Conservation (phyloP, 768 basidiomycete species). For the Russula emetica region DNA sequence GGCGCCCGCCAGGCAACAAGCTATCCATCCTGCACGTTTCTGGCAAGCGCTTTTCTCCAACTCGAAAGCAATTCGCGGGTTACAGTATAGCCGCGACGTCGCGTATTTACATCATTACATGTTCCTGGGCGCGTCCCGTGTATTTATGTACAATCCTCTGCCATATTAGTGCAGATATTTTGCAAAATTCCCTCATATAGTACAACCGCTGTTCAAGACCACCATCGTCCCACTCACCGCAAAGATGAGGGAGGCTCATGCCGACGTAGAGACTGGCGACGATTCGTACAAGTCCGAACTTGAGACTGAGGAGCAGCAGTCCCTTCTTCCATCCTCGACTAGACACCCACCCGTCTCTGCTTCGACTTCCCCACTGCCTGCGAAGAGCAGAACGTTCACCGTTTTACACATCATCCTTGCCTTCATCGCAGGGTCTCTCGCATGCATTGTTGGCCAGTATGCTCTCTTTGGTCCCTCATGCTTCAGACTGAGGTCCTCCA, state of each 20-base stretch:
- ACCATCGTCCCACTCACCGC: neutral
- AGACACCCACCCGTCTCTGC: slow-evolving; percentile 34
- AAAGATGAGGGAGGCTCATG: slow-evolving; percentile 7
- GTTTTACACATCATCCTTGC: slow-evolving; percentile 14
- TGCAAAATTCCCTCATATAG: neutral
- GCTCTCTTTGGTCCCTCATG: slow-evolving; percentile 18
- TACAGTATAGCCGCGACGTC: too few species aligned
- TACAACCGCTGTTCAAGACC: neutral
- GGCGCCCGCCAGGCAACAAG: too few species aligned
- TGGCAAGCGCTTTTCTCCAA: too few species aligned
- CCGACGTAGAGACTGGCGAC: slow-evolving; percentile 17
- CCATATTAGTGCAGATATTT: neutral
- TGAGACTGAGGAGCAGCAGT: slow-evolving; percentile 25
- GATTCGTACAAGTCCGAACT: slow-evolving; percentile 20
- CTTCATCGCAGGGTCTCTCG: slow-evolving; percentile 23
- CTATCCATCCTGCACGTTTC: neutral
- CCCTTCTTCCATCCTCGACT: slow-evolving; percentile 30
- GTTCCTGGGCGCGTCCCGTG: too few species aligned
- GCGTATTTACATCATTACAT: too few species aligned
- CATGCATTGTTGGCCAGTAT: slow-evolving; percentile 21
- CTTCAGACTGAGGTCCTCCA: neutral
- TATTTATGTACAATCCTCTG: too few species aligned
- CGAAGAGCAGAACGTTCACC: slow-evolving; percentile 10
- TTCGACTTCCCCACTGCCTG: slow-evolving; percentile 39
- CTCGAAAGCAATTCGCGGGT: too few species aligned